These are phyloP conservation scores for Cordyceps cicadae DNA, from an alignment of 2,329 filamentous ascomycete species.

Conservation along the genomic window DNA sequence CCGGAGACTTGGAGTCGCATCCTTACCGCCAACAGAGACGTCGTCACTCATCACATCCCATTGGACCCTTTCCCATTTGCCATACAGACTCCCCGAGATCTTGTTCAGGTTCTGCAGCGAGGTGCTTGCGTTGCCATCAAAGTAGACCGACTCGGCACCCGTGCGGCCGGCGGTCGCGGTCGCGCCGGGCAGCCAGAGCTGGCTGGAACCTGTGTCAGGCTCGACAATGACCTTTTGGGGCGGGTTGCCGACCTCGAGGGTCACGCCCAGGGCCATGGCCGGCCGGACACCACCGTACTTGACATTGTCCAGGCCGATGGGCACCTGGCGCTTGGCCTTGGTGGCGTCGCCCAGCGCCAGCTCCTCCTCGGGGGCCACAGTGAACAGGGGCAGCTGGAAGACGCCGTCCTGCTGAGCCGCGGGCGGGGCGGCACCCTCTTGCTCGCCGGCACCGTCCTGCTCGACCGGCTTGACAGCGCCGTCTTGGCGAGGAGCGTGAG, in stretches of 20 bases:
- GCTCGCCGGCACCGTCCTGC: too few relatives aligned
- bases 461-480: too few relatives aligned
- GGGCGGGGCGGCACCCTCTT: too few relatives aligned
- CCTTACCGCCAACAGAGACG: neutral
- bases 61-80: too few relatives aligned
- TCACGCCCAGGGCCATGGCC: neutral
- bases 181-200: neutral
- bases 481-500: too few relatives aligned
- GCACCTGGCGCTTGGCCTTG: neutral
- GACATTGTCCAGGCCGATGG: neutral
- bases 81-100: too few relatives aligned
- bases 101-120: too few relatives aligned
- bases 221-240: neutral
- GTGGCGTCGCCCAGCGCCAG: neutral
- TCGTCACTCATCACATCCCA: too few relatives aligned
- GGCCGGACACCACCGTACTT: neutral
- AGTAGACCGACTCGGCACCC: too few relatives aligned
- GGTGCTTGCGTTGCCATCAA: too few relatives aligned
- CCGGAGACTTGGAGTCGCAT: neutral
- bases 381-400: neutral
- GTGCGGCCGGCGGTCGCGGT: too few relatives aligned
- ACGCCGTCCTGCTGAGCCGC: too few relatives aligned
- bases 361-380: neutral
- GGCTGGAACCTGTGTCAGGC: neutral
- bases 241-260: neutral